Evolutionary conservation across 495 filamentous ascomycete genomes (phyloP).

Genomic region (Cercophora scortea): DNA sequence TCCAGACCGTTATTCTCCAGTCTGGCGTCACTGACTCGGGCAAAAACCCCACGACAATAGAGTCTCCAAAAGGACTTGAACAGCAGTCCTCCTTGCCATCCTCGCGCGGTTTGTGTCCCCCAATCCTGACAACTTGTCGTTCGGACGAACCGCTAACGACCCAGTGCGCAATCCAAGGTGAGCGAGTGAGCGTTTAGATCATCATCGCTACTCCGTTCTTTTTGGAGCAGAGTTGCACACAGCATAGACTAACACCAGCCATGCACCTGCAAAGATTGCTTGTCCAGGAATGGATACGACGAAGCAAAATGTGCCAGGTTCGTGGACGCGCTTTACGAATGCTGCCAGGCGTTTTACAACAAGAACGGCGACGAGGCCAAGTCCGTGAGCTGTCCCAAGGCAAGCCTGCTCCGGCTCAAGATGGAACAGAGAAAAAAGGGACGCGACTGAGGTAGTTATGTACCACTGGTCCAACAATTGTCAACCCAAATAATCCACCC

Average conservation of each 20-base stretch:
- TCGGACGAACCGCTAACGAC: background rate
- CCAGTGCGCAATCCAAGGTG: slow-evolving; percentile 88
- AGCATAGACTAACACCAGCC: background rate
- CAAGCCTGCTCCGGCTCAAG: slow-evolving; percentile 69
- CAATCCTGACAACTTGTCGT: background rate
- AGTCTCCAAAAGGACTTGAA: slow-evolving; percentile 58
- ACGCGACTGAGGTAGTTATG: slow-evolving; percentile 20
- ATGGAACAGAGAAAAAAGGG: slow-evolving; percentile 66
- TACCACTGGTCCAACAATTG: slow-evolving; percentile 38
- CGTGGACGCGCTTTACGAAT: slow-evolving; percentile 91
- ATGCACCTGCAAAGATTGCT: slow-evolving; percentile 52
- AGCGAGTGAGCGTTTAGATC: slow-evolving; percentile 1
- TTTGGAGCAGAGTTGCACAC: background rate
- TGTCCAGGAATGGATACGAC: slow-evolving; percentile 76
- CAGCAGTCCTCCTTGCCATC: slow-evolving; percentile 76
- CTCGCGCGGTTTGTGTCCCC: slow-evolving; percentile 65
- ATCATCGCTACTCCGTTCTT: background rate
- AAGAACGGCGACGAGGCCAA: slow-evolving; percentile 68
- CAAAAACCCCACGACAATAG: background rate
- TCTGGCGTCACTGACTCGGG: no score
- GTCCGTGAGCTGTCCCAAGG: slow-evolving; percentile 79
- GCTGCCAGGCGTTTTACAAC: slow-evolving; percentile 84
- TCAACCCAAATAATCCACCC: slow-evolving; percentile 33
- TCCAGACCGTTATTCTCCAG: no score
- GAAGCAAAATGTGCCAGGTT: slow-evolving; percentile 75